Conservation (phyloP, 805 yeast species). For the Candida chauliodis region DNA sequence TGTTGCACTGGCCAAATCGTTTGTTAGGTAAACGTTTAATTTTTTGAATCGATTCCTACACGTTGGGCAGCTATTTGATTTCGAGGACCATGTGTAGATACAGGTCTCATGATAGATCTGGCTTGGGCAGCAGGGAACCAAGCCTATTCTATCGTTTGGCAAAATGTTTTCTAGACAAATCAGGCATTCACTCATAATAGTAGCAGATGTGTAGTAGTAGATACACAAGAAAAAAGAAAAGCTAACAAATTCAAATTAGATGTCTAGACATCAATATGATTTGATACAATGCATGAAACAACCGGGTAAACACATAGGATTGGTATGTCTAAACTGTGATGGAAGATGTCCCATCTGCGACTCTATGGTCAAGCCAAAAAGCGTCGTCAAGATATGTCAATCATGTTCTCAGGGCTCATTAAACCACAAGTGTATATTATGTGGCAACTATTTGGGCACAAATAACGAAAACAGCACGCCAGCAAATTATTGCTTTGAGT, state of each 20-base stretch:
- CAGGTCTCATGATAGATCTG: conserved; percentile 60
- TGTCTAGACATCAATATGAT: conserved; percentile 91
- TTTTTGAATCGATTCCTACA: conserved; percentile 48
- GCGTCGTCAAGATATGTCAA: conserved; percentile 70
- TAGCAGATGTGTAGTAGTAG: neutral
- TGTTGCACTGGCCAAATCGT: neutral
- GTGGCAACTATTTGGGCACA: conserved; percentile 61
- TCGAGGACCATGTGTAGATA: conserved; percentile 52
- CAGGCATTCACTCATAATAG: conserved; percentile 42
- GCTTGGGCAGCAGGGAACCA: conserved; percentile 37
- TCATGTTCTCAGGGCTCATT: conserved; percentile 77
- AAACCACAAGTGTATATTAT: conserved; percentile 69
- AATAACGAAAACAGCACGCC: conserved; percentile 37
- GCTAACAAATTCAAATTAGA: conserved; percentile 18
- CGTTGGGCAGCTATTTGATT: conserved; percentile 59
- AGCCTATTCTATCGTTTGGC: conserved; percentile 18
- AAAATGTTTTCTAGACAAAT: conserved; percentile 49
- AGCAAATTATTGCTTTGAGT: conserved; percentile 83
- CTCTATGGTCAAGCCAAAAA: conserved; percentile 70
- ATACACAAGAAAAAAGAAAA: neutral
- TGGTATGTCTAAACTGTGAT: conserved; percentile 80
- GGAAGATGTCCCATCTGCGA: conserved; percentile 92
- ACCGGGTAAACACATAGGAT: conserved; percentile 72
- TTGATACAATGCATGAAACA: conserved; percentile 78
- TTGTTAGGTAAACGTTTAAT: conserved; percentile 23